Evolutionary conservation across 2,329 filamentous ascomycete species (phyloP).

Genomic region (Hymenoscyphus fraxineus): DNA sequence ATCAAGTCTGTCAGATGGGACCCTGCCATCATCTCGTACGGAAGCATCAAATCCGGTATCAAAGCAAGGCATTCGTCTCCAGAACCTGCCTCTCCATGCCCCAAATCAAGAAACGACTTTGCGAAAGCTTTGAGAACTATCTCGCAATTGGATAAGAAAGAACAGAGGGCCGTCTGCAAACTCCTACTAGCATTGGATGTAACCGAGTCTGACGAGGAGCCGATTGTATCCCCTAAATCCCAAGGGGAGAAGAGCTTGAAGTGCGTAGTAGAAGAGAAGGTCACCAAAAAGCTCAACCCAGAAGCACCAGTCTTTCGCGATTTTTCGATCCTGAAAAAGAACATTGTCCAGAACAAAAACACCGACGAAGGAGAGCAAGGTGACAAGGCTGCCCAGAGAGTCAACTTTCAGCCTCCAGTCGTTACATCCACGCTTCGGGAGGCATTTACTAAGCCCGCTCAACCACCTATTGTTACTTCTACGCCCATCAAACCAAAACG

Average conservation of each 20-base stretch:
- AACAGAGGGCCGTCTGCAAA: constrained; percentile 19
- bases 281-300: constrained; percentile 21
- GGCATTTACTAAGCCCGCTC: not conserved
- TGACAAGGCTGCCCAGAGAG: not conserved
- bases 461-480: not conserved
- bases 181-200: constrained; percentile 24
- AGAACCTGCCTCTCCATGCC: constrained; percentile 2
- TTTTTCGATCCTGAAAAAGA: constrained; percentile 10
- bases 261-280: not conserved
- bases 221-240: not conserved
- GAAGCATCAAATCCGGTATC: constrained; percentile 10
- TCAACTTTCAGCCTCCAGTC: not conserved
- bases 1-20: constrained; percentile 27
- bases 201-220: constrained; percentile 18
- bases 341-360: constrained; percentile 7
- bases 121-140: constrained; percentile 18
- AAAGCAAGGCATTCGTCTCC: not conserved
- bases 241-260: not conserved
- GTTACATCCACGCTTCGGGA: not conserved
- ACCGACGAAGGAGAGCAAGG: not conserved
- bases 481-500: constrained; percentile 1
- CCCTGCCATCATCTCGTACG: constrained; percentile 23
- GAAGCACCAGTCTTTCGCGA: constrained; percentile 19
- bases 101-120: constrained; percentile 8
- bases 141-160: constrained; percentile 19